phyloP scores from a whole-genome alignment of 345 rosid species.

The Zanthoxylum bungeanum region DNA sequence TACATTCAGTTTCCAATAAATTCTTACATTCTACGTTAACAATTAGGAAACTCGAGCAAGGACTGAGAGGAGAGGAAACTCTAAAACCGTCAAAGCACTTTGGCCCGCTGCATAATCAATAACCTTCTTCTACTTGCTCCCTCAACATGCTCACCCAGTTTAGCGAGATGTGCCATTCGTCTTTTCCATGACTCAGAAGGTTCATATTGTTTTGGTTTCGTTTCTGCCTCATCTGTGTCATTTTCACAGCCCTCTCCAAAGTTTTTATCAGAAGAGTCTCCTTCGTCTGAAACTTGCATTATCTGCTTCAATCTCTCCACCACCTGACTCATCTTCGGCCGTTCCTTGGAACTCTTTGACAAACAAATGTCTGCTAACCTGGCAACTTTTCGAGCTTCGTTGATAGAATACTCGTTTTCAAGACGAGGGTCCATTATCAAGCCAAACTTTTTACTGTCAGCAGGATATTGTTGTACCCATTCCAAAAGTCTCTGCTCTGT shows the following conservation, averaged over 20 bases:
- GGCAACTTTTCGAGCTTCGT: conserved; percentile 58
- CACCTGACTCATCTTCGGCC: conserved; percentile 66
- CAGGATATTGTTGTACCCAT: conserved; percentile 77
- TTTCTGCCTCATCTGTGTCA: conserved; percentile 19
- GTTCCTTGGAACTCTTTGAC: conserved; percentile 54
- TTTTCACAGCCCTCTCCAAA: conserved; percentile 19
- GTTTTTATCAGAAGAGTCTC: conserved; percentile 9
- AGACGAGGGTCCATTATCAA: conserved; percentile 68
- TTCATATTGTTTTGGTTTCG: not conserved
- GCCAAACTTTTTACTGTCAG: conserved; percentile 53
- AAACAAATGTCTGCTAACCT: conserved; percentile 71
- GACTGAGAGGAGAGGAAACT: not conserved
- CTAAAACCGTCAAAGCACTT: conserved; percentile 29
- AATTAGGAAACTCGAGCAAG: not conserved
- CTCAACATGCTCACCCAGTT: conserved; percentile 46
- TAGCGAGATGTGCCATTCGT: conserved; percentile 54
- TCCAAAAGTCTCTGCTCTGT: conserved; percentile 61
- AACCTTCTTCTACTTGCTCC: conserved; percentile 47
- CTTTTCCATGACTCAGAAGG: conserved; percentile 53
- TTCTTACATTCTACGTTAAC: not conserved
- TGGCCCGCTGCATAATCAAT: conserved; percentile 46
- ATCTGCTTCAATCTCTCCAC: conserved; percentile 56
- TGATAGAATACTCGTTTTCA: conserved; percentile 44
- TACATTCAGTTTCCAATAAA: not conserved
- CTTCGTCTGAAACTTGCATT: conserved; percentile 34